Conservation (phyloP, 2,329 filamentous ascomycete genomes). For the Meredithiella fracta region DNA sequence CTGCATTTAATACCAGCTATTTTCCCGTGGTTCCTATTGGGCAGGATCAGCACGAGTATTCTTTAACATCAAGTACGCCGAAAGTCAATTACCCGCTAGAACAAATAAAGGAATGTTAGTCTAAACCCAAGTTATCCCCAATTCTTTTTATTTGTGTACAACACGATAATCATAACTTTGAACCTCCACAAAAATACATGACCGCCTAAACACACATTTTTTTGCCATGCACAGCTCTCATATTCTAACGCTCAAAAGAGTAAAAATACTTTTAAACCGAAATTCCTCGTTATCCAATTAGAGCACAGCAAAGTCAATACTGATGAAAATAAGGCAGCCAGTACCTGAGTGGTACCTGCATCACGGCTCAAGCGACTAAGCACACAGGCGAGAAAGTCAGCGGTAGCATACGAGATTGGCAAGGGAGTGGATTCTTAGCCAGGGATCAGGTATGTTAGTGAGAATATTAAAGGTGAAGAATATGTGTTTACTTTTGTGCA, state of each 20-base stretch:
- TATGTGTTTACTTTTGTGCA: neutral
- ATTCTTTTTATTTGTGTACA: neutral
- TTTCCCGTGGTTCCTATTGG: neutral
- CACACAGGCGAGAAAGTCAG: conserved; percentile 9
- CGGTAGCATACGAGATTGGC: conserved; percentile 13
- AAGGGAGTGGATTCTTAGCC: conserved; percentile 2
- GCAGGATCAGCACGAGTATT: neutral
- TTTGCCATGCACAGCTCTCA: too few species aligned
- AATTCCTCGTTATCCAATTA: too few species aligned
- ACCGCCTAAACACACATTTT: too few species aligned
- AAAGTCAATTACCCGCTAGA: neutral
- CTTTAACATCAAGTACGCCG: neutral
- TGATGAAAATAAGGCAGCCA: neutral
- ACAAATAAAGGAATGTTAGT: neutral
- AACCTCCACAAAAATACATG: too few species aligned
- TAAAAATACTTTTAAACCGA: too few species aligned
- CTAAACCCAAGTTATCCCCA: neutral
- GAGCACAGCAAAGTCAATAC: neutral
- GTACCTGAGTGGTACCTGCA: conserved; percentile 10
- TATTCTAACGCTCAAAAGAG: too few species aligned
- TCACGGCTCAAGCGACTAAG: conserved; percentile 9
- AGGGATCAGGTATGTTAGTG: conserved; percentile 1
- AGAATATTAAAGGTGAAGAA: neutral
- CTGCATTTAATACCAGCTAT: too few species aligned
- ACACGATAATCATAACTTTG: neutral